Conservation (phyloP, 2,329 filamentous ascomycete species). For the Epichloe gansuensis region DNA sequence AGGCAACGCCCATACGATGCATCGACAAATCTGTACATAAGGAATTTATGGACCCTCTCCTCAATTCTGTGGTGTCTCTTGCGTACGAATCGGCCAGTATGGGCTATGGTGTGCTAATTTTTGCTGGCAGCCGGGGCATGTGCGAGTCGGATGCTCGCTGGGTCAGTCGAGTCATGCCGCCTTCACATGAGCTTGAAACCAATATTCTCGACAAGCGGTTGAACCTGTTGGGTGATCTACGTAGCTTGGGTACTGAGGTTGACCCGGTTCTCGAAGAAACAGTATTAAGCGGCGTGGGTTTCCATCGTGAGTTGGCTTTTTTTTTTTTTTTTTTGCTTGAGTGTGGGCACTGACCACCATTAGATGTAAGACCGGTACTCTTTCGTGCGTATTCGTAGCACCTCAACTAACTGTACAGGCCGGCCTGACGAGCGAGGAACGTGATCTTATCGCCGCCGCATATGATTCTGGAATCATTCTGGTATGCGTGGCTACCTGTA, state of each 20-base stretch:
- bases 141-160: constrained; percentile 58
- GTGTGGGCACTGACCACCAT: not conserved
- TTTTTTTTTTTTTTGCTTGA: not conserved
- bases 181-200: constrained; percentile 30
- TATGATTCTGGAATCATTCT: constrained; percentile 58
- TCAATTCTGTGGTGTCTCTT: constrained; percentile 60
- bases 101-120: constrained; percentile 61
- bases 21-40: constrained; percentile 46
- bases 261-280: constrained; percentile 55
- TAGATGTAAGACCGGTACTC: constrained; percentile 23
- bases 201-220: constrained; percentile 43
- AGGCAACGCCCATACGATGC: constrained; percentile 27
- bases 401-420: constrained; percentile 30
- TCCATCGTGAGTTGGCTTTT: constrained; percentile 46
- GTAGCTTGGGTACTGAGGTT: constrained; percentile 52
- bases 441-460: constrained; percentile 57
- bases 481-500: constrained; percentile 66
- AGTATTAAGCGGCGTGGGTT: constrained; percentile 55
- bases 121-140: constrained; percentile 55
- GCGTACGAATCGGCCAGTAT: constrained; percentile 55
- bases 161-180: constrained; percentile 55
- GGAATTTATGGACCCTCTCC: constrained; percentile 51
- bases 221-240: constrained; percentile 54
- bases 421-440: constrained; percentile 62
- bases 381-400: not conserved